phyloP scores from a whole-genome alignment of 2,329 filamentous ascomycete genomes.

The Pseudonectria buxi region DNA sequence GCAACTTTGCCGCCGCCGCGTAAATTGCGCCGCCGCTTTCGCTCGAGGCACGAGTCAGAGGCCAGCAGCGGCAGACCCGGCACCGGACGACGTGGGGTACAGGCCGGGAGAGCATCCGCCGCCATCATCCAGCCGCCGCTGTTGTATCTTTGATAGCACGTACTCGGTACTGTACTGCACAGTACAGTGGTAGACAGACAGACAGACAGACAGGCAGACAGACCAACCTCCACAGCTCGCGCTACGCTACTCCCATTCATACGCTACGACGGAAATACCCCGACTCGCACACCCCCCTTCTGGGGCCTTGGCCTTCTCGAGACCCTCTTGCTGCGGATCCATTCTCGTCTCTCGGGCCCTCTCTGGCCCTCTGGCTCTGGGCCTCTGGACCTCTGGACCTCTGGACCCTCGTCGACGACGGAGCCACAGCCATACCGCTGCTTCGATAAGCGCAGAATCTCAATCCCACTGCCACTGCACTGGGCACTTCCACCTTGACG shows the following conservation, averaged over 20 bases:
- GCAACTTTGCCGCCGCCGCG: conserved; percentile 12
- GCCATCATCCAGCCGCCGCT: conserved; percentile 11
- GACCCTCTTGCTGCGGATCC: too few relatives aligned
- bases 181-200: too few relatives aligned
- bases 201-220: too few relatives aligned
- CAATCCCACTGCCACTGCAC: conserved; percentile 19
- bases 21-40: conserved; percentile 23
- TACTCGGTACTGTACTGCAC: background rate
- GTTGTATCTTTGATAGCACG: conserved; percentile 13
- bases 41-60: conserved; percentile 21
- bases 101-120: conserved; percentile 22
- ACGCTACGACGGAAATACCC: conserved; percentile 28
- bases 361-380: too few relatives aligned
- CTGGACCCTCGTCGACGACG: too few relatives aligned
- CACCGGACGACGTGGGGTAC: conserved; percentile 25
- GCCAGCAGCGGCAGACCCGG: conserved; percentile 25
- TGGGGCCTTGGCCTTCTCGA: conserved; percentile 4
- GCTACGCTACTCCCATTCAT: conserved; percentile 4
- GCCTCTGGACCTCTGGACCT: too few relatives aligned
- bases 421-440: conserved; percentile 20
- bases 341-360: too few relatives aligned
- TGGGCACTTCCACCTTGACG: conserved; percentile 8
- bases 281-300: conserved; percentile 22
- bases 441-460: conserved; percentile 24
- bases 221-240: too few relatives aligned